A percentile compares a stretch with the other conserved stretches of the same genome.
These are phyloP conservation scores for Bacterosira constricta DNA, from an alignment of 108 stramenopile species.

Conservation along the genomic window DNA sequence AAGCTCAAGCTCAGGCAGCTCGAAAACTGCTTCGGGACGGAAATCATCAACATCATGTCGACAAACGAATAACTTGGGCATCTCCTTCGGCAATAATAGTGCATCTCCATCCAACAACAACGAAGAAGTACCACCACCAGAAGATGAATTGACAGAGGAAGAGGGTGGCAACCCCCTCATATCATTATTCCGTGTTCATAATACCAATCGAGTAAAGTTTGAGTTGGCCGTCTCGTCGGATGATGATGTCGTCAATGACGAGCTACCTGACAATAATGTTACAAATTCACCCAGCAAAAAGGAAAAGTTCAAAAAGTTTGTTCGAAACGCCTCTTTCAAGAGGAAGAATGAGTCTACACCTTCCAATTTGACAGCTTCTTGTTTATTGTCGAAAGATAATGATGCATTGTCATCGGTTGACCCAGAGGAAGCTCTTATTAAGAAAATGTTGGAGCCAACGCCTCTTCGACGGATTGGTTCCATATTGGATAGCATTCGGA, in stretches of 20 bases:
- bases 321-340: background rate
- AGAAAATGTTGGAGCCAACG: constrained; percentile 27
- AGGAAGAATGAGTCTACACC: background rate
- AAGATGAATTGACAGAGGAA: background rate
- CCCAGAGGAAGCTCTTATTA: constrained; percentile 18
- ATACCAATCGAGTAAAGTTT: constrained; percentile 48
- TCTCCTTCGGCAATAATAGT: no score
- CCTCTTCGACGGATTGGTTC: constrained; percentile 23
- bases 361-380: constrained; percentile 3
- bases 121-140: background rate
- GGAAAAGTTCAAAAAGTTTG: background rate
- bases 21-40: no score
- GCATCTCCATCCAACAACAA: no score
- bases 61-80: no score
- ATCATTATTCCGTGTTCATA: constrained; percentile 39
- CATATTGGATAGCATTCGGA: constrained; percentile 1
- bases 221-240: constrained; percentile 6
- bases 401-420: constrained; percentile 1
- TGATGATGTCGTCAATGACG: background rate
- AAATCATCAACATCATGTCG: no score
- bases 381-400: background rate
- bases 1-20: no score
- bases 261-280: no score
- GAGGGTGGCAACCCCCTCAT: constrained; percentile 28
- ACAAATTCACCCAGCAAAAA: background rate